A percentile compares a stretch with the other conserved stretches of the same genome.
These are phyloP conservation scores for Sclerotinia subarctica DNA, from an alignment of 2,329 filamentous ascomycete genomes.

Conservation along the genomic window DNA sequence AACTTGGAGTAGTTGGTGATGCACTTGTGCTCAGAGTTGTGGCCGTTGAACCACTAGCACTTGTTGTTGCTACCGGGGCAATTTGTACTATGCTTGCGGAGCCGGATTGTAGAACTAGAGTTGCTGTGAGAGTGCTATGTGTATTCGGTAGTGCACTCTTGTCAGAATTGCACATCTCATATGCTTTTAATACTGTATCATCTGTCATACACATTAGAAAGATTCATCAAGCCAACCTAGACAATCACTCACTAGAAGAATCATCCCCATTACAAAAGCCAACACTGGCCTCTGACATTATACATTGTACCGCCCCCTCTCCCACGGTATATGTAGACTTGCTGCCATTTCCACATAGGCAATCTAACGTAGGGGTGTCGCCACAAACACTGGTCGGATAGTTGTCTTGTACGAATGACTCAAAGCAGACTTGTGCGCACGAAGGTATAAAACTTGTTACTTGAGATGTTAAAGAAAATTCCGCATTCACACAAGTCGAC, in stretches of 20 bases:
- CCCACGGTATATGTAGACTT: constrained; percentile 63
- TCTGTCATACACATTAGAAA: constrained; percentile 34
- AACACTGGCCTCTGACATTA: constrained; percentile 51
- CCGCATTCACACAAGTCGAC: constrained; percentile 27
- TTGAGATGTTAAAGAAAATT: constrained; percentile 31
- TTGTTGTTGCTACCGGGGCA: constrained; percentile 27
- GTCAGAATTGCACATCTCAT: constrained; percentile 55
- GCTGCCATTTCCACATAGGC: constrained; percentile 60
- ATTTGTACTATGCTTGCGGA: constrained; percentile 40
- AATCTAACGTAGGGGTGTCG: constrained; percentile 52
- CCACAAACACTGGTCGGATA: constrained; percentile 52
- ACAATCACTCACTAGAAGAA: constrained; percentile 21
- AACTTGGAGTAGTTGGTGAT: constrained; percentile 21
- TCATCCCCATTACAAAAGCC: constrained; percentile 52
- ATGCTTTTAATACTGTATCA: constrained; percentile 49
- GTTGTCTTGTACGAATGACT: constrained; percentile 59
- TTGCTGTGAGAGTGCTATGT: constrained; percentile 56
- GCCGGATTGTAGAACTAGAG: constrained; percentile 46
- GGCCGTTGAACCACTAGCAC: constrained; percentile 23
- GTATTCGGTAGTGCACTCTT: constrained; percentile 53
- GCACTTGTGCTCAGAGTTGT: constrained; percentile 24
- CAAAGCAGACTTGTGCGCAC: constrained; percentile 61
- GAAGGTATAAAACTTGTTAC: constrained; percentile 36
- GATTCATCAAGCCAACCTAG: not conserved
- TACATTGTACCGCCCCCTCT: constrained; percentile 68